Conservation (phyloP, 2,329 filamentous ascomycete species). For the Talaromyces islandicus region DNA sequence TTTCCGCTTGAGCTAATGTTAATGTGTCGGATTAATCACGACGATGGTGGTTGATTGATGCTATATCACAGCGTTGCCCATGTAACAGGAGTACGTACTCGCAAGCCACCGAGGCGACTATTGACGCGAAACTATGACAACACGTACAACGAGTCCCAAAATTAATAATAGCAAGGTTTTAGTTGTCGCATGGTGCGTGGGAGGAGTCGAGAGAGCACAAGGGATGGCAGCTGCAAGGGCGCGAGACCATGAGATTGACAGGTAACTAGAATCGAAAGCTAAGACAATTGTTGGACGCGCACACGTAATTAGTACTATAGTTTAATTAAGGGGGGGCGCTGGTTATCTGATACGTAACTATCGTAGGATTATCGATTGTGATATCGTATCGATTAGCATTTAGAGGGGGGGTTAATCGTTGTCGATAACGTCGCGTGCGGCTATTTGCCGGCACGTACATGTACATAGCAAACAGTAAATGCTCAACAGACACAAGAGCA, state of each 20-base stretch:
- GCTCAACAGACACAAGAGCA: too few species aligned
- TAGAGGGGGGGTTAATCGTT: neutral
- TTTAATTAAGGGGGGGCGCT: neutral
- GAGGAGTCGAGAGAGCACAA: neutral
- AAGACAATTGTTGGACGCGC: neutral
- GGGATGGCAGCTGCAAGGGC: neutral
- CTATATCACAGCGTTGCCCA: neutral
- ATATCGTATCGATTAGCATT: neutral
- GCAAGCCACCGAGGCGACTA: neutral
- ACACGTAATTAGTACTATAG: too few species aligned
- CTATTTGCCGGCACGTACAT: neutral
- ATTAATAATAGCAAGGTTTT: neutral
- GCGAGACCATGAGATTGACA: constrained; percentile 1
- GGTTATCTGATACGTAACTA: neutral
- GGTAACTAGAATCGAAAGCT: neutral
- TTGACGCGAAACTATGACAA: neutral
- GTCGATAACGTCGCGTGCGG: neutral
- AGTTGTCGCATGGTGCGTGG: neutral
- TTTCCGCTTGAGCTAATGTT: neutral
- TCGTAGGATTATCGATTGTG: neutral
- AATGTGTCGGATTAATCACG: neutral
- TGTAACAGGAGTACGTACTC: neutral
- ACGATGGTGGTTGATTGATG: neutral
- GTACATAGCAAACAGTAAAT: too few species aligned
- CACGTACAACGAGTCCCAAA: neutral